Conservation (phyloP, 2,329 filamentous ascomycete genomes). For the Scopulariopsis brevicaulis region DNA sequence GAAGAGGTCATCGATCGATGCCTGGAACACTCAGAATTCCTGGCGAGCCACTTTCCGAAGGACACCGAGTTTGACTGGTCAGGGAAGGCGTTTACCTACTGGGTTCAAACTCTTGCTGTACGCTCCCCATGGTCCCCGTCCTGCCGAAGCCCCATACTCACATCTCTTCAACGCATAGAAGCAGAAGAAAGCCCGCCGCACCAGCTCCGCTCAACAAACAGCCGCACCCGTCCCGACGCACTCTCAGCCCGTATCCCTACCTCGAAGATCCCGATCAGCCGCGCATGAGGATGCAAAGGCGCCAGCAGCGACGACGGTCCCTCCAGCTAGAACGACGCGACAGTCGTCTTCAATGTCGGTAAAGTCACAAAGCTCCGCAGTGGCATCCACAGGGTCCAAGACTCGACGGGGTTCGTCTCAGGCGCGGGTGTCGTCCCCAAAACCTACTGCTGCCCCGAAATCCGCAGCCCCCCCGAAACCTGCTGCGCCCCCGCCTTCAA, state of each 20-base stretch:
- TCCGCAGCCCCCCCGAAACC: no score
- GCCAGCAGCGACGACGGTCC: neutral
- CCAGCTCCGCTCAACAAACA: neutral
- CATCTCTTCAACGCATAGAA: neutral
- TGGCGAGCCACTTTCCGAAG: constrained; percentile 38
- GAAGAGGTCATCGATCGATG: constrained; percentile 36
- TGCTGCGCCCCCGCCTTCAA: neutral
- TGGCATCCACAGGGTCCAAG: neutral
- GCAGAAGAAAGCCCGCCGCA: neutral
- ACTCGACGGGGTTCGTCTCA: neutral
- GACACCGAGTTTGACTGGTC: constrained; percentile 28
- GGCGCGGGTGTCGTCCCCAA: neutral
- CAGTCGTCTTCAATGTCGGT: neutral
- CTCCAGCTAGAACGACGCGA: neutral
- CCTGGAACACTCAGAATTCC: constrained; percentile 35
- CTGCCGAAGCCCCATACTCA: neutral
- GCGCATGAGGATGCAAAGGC: neutral
- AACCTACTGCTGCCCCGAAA: neutral
- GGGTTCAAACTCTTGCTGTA: constrained; percentile 21
- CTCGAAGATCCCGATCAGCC: neutral
- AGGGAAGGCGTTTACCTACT: constrained; percentile 34
- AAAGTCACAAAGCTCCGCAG: neutral
- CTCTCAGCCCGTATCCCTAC: neutral
- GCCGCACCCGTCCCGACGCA: neutral
- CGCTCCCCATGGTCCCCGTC: neutral